Conservation (phyloP, 2,329 filamentous ascomycete genomes). For the Diaporthe sp. region DNA sequence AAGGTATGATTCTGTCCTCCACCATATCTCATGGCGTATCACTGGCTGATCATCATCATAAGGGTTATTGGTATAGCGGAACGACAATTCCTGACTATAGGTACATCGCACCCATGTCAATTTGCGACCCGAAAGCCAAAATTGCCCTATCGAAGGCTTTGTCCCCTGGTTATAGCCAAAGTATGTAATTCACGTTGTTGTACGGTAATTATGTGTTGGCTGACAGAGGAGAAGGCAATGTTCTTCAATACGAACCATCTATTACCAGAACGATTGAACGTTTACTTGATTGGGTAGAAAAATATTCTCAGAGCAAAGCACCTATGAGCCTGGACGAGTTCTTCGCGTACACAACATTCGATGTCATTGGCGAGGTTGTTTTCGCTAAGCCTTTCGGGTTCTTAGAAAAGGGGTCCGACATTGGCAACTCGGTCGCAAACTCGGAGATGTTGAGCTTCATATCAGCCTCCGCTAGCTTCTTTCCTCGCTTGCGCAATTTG, state of each 20-base stretch:
- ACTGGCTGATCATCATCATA: background rate
- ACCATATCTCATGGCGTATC: background rate
- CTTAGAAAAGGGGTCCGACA: conserved; percentile 47
- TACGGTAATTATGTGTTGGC: background rate
- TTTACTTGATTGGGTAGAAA: conserved; percentile 44
- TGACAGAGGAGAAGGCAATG: conserved; percentile 20
- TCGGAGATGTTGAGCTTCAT: conserved; percentile 21
- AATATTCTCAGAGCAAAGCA: conserved; percentile 33
- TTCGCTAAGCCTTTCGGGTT: conserved; percentile 51
- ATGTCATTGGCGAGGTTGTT: conserved; percentile 51
- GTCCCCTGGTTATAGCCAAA: conserved; percentile 48
- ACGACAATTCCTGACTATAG: conserved; percentile 45
- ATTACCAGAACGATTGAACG: conserved; percentile 42
- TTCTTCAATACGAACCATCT: conserved; percentile 43
- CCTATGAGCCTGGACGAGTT: conserved; percentile 44
- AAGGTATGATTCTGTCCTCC: background rate
- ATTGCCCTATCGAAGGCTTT: conserved; percentile 52
- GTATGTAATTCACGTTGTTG: conserved; percentile 46
- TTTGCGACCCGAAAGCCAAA: conserved; percentile 53
- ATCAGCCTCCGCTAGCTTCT: conserved; percentile 45
- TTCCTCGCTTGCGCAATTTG: conserved; percentile 42
- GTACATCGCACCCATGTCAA: conserved; percentile 57
- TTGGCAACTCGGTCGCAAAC: conserved; percentile 43
- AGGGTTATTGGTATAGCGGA: conserved; percentile 25
- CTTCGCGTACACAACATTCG: conserved; percentile 49